A percentile compares a stretch with the other conserved stretches of the same genome.
Conservation (phyloP, 1,139 yeast species). For the Scheffersomyces titani region DNA sequence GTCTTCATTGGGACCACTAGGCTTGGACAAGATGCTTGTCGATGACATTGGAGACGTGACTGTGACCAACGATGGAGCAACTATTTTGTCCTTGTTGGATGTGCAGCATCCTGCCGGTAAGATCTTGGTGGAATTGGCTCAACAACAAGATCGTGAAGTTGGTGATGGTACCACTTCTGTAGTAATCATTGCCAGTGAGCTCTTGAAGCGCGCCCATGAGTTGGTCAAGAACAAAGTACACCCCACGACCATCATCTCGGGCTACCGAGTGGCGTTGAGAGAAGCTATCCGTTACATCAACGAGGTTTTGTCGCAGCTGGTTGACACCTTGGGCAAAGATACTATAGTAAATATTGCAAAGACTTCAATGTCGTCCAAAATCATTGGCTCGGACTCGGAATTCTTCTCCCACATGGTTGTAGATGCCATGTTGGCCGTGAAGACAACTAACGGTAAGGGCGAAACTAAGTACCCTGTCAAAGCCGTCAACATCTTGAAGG, state of each 20-base stretch:
- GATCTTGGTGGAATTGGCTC: constrained; percentile 94
- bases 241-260: constrained; percentile 97
- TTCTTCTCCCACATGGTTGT: constrained; percentile 91
- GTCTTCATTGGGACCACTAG: constrained; percentile 97
- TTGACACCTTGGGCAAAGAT: constrained; percentile 82
- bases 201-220: constrained; percentile 90
- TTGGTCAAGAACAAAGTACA: constrained; percentile 91
- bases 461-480: constrained; percentile 94
- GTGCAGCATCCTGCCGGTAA: constrained; percentile 99
- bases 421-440: constrained; percentile 94
- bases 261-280: constrained; percentile 88
- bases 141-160: constrained; percentile 98
- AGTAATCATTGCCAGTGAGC: constrained; percentile 91
- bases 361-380: constrained; percentile 96
- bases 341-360: constrained; percentile 84
- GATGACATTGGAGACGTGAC: constrained; percentile 99
- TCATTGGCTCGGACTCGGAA: constrained; percentile 93
- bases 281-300: constrained; percentile 90
- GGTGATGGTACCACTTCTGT: constrained; percentile 99
- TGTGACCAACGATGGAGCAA: constrained; percentile 98
- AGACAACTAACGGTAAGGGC: constrained; percentile 85
- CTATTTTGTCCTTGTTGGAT: constrained; percentile 84
- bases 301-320: constrained; percentile 80
- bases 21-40: constrained; percentile 96
- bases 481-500: constrained; percentile 94